Conservation (phyloP, 345 rosid species). For the Barbarea vulgaris region DNA sequence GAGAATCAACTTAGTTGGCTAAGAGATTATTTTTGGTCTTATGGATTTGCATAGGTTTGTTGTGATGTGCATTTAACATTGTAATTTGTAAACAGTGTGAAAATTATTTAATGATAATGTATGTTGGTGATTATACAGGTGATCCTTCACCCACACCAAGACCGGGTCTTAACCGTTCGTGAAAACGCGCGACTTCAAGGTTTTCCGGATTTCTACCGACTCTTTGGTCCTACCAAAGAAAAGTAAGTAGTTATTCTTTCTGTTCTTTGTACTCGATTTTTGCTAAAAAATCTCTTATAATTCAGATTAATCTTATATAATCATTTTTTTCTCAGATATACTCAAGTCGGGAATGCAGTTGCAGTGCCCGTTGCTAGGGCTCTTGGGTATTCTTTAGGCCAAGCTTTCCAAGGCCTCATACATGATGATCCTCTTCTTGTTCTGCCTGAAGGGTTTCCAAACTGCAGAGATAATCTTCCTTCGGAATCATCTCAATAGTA, state of each 20-base stretch:
- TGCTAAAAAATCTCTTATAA: too few species aligned
- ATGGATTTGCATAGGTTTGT: not conserved
- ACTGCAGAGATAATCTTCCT: conserved; percentile 1
- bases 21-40: not conserved
- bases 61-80: not conserved
- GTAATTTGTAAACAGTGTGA: not conserved
- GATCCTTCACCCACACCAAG: conserved; percentile 66
- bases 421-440: conserved; percentile 40
- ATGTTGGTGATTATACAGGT: conserved; percentile 41
- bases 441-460: conserved; percentile 48
- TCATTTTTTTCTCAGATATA: conserved; percentile 46
- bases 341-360: conserved; percentile 80
- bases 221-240: conserved; percentile 63
- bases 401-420: conserved; percentile 43
- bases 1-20: not conserved
- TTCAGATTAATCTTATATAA: not conserved
- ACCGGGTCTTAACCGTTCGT: conserved; percentile 63
- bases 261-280: too few species aligned
- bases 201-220: conserved; percentile 67
- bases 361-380: conserved; percentile 80
- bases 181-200: conserved; percentile 83
- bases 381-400: conserved; percentile 56
- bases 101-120: not conserved
- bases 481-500: conserved; percentile 18
- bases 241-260: conserved; percentile 40